These are phyloP conservation scores for Forsythia suspensa DNA, from an alignment of 257 asterid species.

Conservation along the genomic window DNA sequence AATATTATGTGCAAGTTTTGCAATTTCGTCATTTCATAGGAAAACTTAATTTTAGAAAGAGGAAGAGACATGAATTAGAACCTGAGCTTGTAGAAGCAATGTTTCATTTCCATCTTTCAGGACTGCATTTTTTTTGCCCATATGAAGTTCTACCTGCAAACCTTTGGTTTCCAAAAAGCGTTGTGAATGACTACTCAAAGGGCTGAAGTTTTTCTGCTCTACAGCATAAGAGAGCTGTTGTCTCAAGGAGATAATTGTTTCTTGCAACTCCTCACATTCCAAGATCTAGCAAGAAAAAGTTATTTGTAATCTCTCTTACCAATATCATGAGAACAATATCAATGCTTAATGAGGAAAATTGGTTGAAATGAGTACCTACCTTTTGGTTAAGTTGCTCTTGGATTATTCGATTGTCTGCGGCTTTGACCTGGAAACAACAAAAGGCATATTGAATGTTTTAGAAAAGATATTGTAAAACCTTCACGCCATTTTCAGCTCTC, in stretches of 20 bases:
- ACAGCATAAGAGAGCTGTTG: constrained; percentile 62
- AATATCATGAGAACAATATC: constrained; percentile 7
- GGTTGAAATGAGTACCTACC: constrained; percentile 47
- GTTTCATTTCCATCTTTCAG: constrained; percentile 45
- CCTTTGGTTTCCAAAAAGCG: constrained; percentile 42
- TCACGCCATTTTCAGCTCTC: constrained; percentile 11
- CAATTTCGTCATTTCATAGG: constrained; percentile 7
- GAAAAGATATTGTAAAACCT: constrained; percentile 1
- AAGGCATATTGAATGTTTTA: constrained; percentile 2
- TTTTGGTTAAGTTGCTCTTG: constrained; percentile 93
- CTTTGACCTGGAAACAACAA: constrained; percentile 70
- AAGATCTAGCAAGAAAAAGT: constrained; percentile 46
- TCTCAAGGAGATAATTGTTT: constrained; percentile 57
- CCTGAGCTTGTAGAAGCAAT: constrained; percentile 66
- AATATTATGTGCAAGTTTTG: background rate
- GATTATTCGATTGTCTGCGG: constrained; percentile 90
- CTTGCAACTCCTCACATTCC: constrained; percentile 79
- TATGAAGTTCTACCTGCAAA: constrained; percentile 35
- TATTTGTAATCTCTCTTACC: constrained; percentile 4
- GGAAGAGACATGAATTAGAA: constrained; percentile 27
- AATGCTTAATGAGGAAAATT: constrained; percentile 19
- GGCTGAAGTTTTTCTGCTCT: constrained; percentile 41
- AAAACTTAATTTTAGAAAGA: constrained; percentile 11
- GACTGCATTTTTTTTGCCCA: constrained; percentile 42
- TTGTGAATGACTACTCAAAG: constrained; percentile 43